A percentile compares a stretch with the other conserved stretches of the same genome.
Conservation (phyloP, 345 rosid genomes). For the Chamaenerion angustifolium region DNA sequence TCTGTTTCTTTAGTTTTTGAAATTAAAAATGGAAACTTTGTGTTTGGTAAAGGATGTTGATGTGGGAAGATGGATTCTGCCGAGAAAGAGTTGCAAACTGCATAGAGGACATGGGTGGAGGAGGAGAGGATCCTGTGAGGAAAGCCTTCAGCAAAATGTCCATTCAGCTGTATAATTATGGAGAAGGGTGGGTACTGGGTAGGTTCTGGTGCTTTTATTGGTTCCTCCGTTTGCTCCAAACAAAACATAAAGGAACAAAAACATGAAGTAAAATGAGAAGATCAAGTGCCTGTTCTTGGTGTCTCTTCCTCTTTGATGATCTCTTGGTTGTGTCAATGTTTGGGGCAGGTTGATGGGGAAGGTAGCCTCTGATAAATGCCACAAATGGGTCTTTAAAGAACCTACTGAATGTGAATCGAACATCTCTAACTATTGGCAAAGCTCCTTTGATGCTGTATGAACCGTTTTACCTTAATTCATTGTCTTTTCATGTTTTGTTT, state of each 20-base stretch:
- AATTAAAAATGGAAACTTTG: constrained; percentile 9
- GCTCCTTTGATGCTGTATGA: constrained; percentile 97
- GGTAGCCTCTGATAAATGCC: constrained; percentile 99
- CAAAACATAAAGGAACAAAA: background rate
- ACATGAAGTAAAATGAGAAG: background rate
- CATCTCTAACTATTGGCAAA: constrained; percentile 95
- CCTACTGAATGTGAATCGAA: constrained; percentile 92
- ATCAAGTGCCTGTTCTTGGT: background rate
- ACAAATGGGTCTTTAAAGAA: constrained; percentile 98
- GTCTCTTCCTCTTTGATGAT: background rate
- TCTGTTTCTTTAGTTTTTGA: background rate
- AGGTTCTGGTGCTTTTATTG: constrained; percentile 30
- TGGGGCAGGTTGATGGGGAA: constrained; percentile 88
- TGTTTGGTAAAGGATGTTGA: constrained; percentile 68
- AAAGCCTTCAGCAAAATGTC: constrained; percentile 99
- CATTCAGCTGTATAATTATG: constrained; percentile 97
- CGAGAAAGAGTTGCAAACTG: constrained; percentile 70
- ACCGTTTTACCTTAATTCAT: background rate
- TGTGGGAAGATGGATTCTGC: constrained; percentile 99
- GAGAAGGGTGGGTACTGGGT: constrained; percentile 99
- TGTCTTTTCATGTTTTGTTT: background rate
- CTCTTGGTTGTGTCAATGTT: no score
- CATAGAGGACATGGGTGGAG: constrained; percentile 60
- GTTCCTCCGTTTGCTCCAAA: constrained; percentile 6
- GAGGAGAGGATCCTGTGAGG: constrained; percentile 81